phyloP scores from a whole-genome alignment of 2,329 filamentous ascomycete species.

The Calonectria multiphialidica region DNA sequence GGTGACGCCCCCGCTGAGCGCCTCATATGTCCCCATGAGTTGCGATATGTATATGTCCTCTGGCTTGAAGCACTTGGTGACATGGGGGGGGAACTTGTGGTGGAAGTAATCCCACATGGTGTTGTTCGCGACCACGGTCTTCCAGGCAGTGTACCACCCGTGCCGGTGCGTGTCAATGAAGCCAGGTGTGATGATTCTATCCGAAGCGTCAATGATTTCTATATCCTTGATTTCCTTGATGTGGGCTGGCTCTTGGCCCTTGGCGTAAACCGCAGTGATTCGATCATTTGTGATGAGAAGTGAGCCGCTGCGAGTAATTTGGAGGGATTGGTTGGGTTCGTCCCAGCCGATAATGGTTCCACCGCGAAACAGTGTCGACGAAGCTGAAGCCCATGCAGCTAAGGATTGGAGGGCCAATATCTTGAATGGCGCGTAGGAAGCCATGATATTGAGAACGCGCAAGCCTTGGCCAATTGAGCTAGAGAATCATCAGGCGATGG shows the following conservation, averaged over 20 bases:
- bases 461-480: too few species aligned
- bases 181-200: conserved; percentile 66
- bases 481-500: too few species aligned
- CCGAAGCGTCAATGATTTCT: conserved; percentile 58
- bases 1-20: conserved; percentile 56
- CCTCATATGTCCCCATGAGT: too few species aligned
- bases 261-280: background rate
- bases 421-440: too few species aligned
- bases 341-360: background rate
- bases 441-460: too few species aligned
- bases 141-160: conserved; percentile 67
- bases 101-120: too few species aligned
- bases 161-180: conserved; percentile 70
- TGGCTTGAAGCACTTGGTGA: background rate
- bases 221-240: background rate
- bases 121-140: conserved; percentile 48
- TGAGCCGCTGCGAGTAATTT: background rate
- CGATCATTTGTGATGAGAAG: background rate
- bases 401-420: too few species aligned
- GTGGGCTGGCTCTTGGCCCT: background rate
- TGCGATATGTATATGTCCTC: background rate
- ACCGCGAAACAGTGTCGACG: background rate
- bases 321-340: background rate
- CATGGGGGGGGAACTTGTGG: too few species aligned
- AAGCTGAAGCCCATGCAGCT: too few species aligned